phyloP scores from a whole-genome alignment of 805 yeast species.

The Hanseniaspora occidentalis region DNA sequence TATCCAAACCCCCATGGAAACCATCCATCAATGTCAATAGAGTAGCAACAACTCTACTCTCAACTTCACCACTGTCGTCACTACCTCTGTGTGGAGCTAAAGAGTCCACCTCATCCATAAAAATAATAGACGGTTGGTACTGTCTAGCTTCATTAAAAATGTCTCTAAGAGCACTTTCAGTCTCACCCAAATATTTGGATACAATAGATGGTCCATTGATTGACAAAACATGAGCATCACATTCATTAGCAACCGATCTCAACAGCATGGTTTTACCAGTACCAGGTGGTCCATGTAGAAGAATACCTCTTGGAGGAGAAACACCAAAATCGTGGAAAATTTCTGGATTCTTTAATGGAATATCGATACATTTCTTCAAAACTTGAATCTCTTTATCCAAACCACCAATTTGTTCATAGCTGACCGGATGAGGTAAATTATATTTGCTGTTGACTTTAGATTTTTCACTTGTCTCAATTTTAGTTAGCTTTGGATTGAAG shows the following conservation, averaged over 20 bases:
- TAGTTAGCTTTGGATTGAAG: slow-evolving; percentile 21
- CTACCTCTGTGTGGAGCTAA: slow-evolving; percentile 72
- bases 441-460: slow-evolving; percentile 27
- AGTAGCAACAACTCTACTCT: slow-evolving; percentile 83
- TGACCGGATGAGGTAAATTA: slow-evolving; percentile 29
- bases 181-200: slow-evolving; percentile 87
- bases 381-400: slow-evolving; percentile 46
- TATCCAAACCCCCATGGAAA: slow-evolving; percentile 34
- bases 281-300: slow-evolving; percentile 93
- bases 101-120: slow-evolving; percentile 91
- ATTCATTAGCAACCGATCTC: slow-evolving; percentile 66
- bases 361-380: slow-evolving; percentile 54
- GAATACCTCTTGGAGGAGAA: slow-evolving; percentile 85
- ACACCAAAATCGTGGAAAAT: slow-evolving; percentile 77
- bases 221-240: slow-evolving; percentile 70
- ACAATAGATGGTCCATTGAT: slow-evolving; percentile 88
- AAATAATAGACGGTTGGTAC: slow-evolving; percentile 78
- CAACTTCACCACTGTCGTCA: slow-evolving; percentile 86
- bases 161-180: slow-evolving; percentile 74
- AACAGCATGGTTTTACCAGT: slow-evolving; percentile 90
- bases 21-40: slow-evolving; percentile 73
- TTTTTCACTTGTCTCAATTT: slow-evolving; percentile 1
- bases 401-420: slow-evolving; percentile 66
- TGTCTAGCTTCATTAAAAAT: slow-evolving; percentile 74
- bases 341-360: slow-evolving; percentile 70